Base-by-base conservation (phyloP, 2,329 filamentous ascomycete genomes). In the Penicillium sp. region DNA sequence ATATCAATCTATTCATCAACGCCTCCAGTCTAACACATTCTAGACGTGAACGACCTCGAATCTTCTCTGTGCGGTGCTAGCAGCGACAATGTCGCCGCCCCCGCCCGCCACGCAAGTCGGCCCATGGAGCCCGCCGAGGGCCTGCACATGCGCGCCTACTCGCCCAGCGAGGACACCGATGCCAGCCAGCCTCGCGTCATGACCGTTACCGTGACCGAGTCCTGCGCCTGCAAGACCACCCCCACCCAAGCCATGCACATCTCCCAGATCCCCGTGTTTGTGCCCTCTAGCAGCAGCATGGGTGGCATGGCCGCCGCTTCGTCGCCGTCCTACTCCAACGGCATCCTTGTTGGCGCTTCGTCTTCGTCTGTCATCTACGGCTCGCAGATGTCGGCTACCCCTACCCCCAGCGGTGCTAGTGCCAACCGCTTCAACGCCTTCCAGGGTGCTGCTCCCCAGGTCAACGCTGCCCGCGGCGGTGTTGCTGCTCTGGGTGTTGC, bases 221-320 rank as follows among this genome's bases (percentile, higher is more conserved):
- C 39, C 20, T 63, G 57, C 43, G 50, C 44, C 41, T 63, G 61
- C 57, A 60, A 56, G 52, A 46, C 48, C 42, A 57, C 52, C 2
- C 27, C 46, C 9, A 35, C 30, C 1, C 24, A 22, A 8, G 38
- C 38, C 0, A 25, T 39, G 45, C 57, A 57, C 30, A 14, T 62
- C 27, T 62, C 61, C 9, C 59, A 62, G 51, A 59, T 63, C 22
- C 59, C 61, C 1, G 59, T 63, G 2, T 2, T 55, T 18, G 53
- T 63, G 1, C 61, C 61, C 2, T 35, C 50, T 5, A 51, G 50
- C 45, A 48, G 46, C 11, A 59, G 57, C 48, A 54, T 58, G 51
- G 42, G 28, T 14, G 41, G 25, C 5, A 51, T 57, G 46, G 35
- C 30, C 2, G 48, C 51, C 28, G 51, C 48, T 8, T 51, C 58